phyloP scores from a whole-genome alignment of 306 rosid species.

The Lathyrus oleraceus region DNA sequence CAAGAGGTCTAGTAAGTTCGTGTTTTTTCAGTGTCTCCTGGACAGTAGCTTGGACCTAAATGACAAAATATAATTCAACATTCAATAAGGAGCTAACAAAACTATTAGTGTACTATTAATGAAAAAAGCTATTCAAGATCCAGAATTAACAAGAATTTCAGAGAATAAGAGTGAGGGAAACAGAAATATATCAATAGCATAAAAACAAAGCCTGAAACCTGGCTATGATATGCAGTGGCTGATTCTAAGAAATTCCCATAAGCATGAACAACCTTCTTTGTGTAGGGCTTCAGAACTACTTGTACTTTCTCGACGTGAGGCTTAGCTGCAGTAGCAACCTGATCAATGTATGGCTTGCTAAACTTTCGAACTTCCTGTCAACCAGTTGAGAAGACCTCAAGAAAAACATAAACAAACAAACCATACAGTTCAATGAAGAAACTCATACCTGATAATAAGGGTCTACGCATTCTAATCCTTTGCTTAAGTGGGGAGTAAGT shows the following conservation, averaged over 20 bases:
- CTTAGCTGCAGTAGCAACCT: conserved; percentile 69
- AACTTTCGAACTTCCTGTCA: conserved; percentile 78
- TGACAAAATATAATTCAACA: conserved; percentile 30
- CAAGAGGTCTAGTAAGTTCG: conserved; percentile 78
- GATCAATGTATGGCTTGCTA: conserved; percentile 90
- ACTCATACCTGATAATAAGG: conserved; percentile 80
- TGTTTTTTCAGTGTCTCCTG: conserved; percentile 66
- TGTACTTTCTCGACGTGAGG: conserved; percentile 81
- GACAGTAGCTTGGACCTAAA: conserved; percentile 78
- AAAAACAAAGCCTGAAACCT: conserved; percentile 51
- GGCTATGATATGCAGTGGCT: conserved; percentile 76
- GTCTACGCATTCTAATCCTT: conserved; percentile 66
- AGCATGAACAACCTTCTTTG: conserved; percentile 55
- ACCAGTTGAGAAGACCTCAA: conserved; percentile 27
- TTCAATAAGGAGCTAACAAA: conserved; percentile 7
- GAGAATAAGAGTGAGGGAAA: not conserved
- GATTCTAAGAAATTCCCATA: conserved; percentile 79
- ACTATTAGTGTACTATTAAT: not conserved
- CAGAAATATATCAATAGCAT: not conserved
- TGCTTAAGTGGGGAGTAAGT: conserved; percentile 65
- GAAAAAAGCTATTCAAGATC: not conserved
- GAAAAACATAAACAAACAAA: conserved; percentile 31
- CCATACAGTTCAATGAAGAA: conserved; percentile 18
- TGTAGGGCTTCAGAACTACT: conserved; percentile 71
- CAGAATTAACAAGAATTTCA: conserved; percentile 9